Evolutionary conservation across 257 asterid genomes (phyloP).

Genomic region (Solanum habrochaites): DNA sequence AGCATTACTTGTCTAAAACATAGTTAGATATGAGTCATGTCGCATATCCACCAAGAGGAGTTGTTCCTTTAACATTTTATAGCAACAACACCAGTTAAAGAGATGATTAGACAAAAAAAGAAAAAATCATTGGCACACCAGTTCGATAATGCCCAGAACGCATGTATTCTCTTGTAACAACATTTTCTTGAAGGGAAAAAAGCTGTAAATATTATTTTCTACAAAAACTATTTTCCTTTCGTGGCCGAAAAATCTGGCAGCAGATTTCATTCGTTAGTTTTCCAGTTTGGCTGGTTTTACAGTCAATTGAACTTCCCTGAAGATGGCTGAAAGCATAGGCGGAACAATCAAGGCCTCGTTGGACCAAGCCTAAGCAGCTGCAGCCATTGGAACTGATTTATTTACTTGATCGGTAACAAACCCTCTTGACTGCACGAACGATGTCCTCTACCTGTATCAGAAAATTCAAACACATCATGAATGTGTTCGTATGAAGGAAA

Average conservation of each 20-base stretch:
- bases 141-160: neutral
- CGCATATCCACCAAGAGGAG: neutral
- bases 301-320: neutral
- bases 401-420: constrained; percentile 8
- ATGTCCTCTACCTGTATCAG: constrained; percentile 16
- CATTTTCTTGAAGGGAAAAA: neutral
- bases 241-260: neutral
- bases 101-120: neutral
- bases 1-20: neutral
- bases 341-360: neutral
- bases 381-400: constrained; percentile 11
- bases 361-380: constrained; percentile 4
- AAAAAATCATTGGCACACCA: neutral
- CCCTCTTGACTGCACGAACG: constrained; percentile 25
- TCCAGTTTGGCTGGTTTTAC: neutral
- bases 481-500: neutral
- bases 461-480: neutral
- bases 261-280: neutral
- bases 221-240: neutral
- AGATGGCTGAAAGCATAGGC: neutral
- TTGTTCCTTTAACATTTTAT: neutral
- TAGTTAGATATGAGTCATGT: neutral
- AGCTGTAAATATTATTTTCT: neutral
- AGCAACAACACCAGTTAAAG: neutral
- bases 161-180: neutral